These are phyloP conservation scores for Magnaporthales sp. DNA, from an alignment of 2,329 filamentous ascomycete species.

Conservation along the genomic window DNA sequence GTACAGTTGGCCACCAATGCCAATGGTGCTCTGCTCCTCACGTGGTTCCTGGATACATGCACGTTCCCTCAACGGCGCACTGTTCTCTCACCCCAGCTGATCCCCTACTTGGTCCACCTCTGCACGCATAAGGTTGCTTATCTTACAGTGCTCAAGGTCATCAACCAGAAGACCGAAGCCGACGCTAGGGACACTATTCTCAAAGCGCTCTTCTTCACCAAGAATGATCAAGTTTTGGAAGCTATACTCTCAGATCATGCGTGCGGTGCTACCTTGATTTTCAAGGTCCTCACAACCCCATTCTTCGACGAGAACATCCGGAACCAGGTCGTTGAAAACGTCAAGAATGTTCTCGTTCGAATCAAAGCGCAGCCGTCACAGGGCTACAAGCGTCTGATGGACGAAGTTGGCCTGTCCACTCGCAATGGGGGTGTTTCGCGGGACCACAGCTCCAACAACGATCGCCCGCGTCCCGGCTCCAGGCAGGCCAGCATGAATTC, in stretches of 20 bases:
- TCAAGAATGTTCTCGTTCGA: conserved; percentile 78
- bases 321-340: conserved; percentile 79
- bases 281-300: conserved; percentile 95
- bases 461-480: conserved; percentile 47
- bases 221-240: conserved; percentile 77
- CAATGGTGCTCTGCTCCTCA: conserved; percentile 86
- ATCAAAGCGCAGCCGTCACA: conserved; percentile 92
- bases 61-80: conserved; percentile 87
- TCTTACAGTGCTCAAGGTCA: conserved; percentile 92
- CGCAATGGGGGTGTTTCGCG: conserved; percentile 39
- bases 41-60: conserved; percentile 98
- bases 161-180: conserved; percentile 92
- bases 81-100: conserved; percentile 82
- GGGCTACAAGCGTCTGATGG: conserved; percentile 97
- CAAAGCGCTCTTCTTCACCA: conserved; percentile 85
- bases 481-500: conserved; percentile 40
- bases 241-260: conserved; percentile 85
- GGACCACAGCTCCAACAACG: conserved; percentile 35
- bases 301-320: conserved; percentile 94
- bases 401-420: conserved; percentile 86
- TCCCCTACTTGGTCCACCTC: conserved; percentile 86
- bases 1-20: conserved; percentile 94
- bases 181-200: conserved; percentile 87
- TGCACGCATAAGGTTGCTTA: conserved; percentile 99
- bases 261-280: conserved; percentile 91